These are phyloP conservation scores for Termitomyces sp. DNA, from an alignment of 768 basidiomycete genomes.

Conservation along the genomic window DNA sequence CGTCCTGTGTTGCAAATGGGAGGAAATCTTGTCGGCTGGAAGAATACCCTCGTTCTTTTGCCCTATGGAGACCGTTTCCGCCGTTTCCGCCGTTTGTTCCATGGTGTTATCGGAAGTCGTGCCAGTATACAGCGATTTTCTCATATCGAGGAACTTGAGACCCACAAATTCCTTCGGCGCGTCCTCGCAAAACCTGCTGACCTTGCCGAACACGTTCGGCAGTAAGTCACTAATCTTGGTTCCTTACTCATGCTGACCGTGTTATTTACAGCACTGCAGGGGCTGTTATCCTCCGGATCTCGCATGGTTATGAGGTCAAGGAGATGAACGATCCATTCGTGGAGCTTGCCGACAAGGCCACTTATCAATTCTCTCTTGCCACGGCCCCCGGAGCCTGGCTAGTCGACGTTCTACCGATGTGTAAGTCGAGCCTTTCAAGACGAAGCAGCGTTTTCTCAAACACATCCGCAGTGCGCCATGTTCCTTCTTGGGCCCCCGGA, in stretches of 20 bases:
- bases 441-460: not conserved
- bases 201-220: slow-evolving; percentile 39
- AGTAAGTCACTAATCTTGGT: slow-evolving; percentile 27
- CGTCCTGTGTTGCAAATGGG: slow-evolving; percentile 54
- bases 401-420: slow-evolving; percentile 45
- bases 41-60: slow-evolving; percentile 48
- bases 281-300: slow-evolving; percentile 47
- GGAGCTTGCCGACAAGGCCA: slow-evolving; percentile 47
- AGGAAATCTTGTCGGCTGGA: slow-evolving; percentile 55
- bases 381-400: slow-evolving; percentile 48
- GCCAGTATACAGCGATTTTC: slow-evolving; percentile 37
- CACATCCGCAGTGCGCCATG: slow-evolving; percentile 39
- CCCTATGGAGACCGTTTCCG: slow-evolving; percentile 55
- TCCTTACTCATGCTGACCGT: not conserved
- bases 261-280: slow-evolving; percentile 36
- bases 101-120: slow-evolving; percentile 43
- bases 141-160: slow-evolving; percentile 41
- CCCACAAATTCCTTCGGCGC: slow-evolving; percentile 41
- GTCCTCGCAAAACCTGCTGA: slow-evolving; percentile 44
- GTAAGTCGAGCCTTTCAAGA: slow-evolving; percentile 23
- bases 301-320: slow-evolving; percentile 49
- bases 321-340: slow-evolving; percentile 48
- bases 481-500: slow-evolving; percentile 64
- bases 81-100: slow-evolving; percentile 47
- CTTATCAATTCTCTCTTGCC: slow-evolving; percentile 48